Evolutionary conservation across 345 rosid genomes (phyloP), one percentile per base, ranked within the genome.

Genomic region (Cardamine resedifolia): DNA sequence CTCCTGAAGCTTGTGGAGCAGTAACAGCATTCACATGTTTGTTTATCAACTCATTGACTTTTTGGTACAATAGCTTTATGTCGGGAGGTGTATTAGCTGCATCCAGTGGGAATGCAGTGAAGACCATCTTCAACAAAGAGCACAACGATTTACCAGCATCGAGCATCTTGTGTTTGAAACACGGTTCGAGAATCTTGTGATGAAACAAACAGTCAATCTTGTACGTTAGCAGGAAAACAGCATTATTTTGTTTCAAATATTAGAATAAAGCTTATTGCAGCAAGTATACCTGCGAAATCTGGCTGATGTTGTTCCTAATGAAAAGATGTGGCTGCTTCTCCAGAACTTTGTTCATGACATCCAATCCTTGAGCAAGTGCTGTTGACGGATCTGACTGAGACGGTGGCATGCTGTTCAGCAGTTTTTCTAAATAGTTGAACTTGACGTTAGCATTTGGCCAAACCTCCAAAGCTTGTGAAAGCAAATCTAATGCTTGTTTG

Each of bases 401-500:
- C 69, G 98, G 96, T 62, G 90, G 98, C 68, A 88, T 81, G 58
- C 90, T 87, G 82, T 89, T 85, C 31, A 95, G 81, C 33, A 95
- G 84, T 81, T 92, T 91, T 76, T 95, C 99, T 34, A 95, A 81
- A 77, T 95, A 91, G 84, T 91, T 95, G 83, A 95, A 93, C 80
- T 95, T 91, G 65, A 95, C 98, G 80, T 95, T 95, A 49, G 96
- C 98, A 82, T 78, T 90, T 58, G 98, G 98, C 98, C 99, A 95
- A 80, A 95, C 98, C 80, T 91, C 98, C 78, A 95, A 80, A 76
- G 98, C 99, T 76, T 86, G 90, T 26, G 99, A 95, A 66, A 95
- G 96, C 73, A 95, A 80, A 66, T 90, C 98, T 57, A 95, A 76
- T 66, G 96, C 99, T 73, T 95, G 98, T 78, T 84, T 90, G 76